Evolutionary conservation across 1,284 basidiomycete species (phyloP).

Genomic region (Tremellales sp.): DNA sequence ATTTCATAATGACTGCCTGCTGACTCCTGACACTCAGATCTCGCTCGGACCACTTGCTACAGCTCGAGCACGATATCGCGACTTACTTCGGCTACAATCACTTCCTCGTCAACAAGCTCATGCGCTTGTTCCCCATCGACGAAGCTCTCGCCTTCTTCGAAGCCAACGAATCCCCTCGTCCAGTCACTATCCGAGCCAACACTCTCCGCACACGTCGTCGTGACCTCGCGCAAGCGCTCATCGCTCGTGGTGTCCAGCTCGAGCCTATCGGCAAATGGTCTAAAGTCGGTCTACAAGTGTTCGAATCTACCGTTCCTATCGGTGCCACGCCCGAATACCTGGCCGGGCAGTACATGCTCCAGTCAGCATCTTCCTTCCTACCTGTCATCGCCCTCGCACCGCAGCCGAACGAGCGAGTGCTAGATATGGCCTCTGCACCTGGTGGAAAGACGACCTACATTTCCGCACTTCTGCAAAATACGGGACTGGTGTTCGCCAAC

Average conservation of each 20-base stretch:
- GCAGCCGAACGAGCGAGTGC: conserved; percentile 85
- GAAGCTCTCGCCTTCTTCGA: conserved; percentile 99
- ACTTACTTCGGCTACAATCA: conserved; percentile 98
- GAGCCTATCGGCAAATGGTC: conserved; percentile 99
- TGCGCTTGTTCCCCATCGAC: conserved; percentile 85
- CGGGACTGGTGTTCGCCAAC: conserved; percentile 96
- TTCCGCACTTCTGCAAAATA: conserved; percentile 94
- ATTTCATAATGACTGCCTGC: not conserved
- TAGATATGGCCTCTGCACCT: conserved; percentile 98
- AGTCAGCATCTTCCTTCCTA: conserved; percentile 98
- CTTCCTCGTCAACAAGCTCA: conserved; percentile 90
- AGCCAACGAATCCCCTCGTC: conserved; percentile 91
- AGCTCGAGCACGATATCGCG: conserved; percentile 80
- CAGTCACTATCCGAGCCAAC: conserved; percentile 97
- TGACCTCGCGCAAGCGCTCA: conserved; percentile 89
- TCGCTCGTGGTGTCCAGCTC: conserved; percentile 93
- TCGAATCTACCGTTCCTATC: conserved; percentile 93
- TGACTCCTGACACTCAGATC: conserved; percentile 53
- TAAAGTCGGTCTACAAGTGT: conserved; percentile 95
- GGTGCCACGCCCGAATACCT: conserved; percentile 98
- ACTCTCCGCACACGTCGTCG: conserved; percentile 89
- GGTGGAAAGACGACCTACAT: conserved; percentile 98
- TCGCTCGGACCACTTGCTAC: conserved; percentile 83
- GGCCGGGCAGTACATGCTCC: conserved; percentile 99
- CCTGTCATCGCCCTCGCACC: conserved; percentile 94